Percentiles rank a stretch among this genome's conserved stretches.
phyloP scores from a whole-genome alignment of 129 eudicot genomes.

The Ambrosia artemisiifolia region DNA sequence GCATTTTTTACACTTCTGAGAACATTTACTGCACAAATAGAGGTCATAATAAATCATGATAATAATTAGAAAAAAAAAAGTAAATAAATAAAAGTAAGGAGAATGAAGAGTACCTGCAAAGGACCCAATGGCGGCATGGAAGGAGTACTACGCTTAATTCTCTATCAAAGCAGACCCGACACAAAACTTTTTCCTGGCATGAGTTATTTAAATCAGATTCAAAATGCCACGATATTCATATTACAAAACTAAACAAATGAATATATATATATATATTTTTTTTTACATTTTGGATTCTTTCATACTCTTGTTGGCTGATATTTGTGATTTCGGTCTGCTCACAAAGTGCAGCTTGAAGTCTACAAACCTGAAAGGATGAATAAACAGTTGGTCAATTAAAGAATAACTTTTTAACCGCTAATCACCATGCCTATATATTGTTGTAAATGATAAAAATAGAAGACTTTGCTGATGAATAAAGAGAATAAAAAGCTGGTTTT shows the following conservation, averaged over 20 bases:
- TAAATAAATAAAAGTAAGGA: background rate
- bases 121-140: constrained; percentile 78
- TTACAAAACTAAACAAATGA: background rate
- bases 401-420: background rate
- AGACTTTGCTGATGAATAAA: background rate
- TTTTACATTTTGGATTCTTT: constrained; percentile 78
- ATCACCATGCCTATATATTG: background rate
- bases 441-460: background rate
- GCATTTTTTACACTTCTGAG: constrained; percentile 79
- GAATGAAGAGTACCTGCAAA: constrained; percentile 59
- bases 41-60: constrained; percentile 1
- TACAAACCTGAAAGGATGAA: constrained; percentile 47
- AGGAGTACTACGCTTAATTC: constrained; percentile 75
- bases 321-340: constrained; percentile 77
- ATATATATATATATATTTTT: no score
- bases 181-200: constrained; percentile 83
- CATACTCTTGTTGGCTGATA: constrained; percentile 67
- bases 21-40: constrained; percentile 60
- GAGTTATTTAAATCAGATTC: constrained; percentile 8
- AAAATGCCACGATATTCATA: constrained; percentile 9
- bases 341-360: constrained; percentile 78
- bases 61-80: background rate
- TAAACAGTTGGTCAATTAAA: background rate
- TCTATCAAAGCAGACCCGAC: constrained; percentile 92
- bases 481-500: background rate